Evolutionary conservation across 1,284 basidiomycete genomes (phyloP), one percentile per base, ranked within the genome.

Genomic region (Fomitiporia mediterranea): DNA sequence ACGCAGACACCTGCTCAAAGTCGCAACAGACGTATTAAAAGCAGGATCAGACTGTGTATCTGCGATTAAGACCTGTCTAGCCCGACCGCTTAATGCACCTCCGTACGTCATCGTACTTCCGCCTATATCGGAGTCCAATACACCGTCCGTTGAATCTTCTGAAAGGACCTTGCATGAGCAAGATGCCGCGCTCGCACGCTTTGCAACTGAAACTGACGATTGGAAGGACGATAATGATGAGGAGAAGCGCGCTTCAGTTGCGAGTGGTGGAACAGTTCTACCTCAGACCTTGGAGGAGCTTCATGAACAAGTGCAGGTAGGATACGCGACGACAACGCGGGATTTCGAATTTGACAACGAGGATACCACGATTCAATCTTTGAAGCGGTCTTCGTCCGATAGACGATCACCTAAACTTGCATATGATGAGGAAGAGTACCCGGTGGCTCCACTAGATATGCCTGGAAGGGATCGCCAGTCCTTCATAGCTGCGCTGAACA

Each of bases 41-140:
- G 84, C 89, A 21, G 92, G 90, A 27, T 85, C 88, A n/a, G 92
- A 95, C 62, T 95, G 93, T 68, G 86, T 92, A 30, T 80, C 84
- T 6, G 82, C 91, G 7, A 87, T 95, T 58, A 91, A 89, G 68
- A 78, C 85, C 56, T 91, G 88, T 67, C 69, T 92, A 54, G 83
- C 76, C 63, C 77, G 85, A 42, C 74, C 83, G 4, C 69, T 76
- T 13, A 78, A 79, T 39, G 83, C 84, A 61, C 74, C 76, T 32
- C 78, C 82, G 15, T 84, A 89, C 63, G 70, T 89, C 55, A 76
- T 91, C 63, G 74, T 82, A 55, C 68, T 86, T 32, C 85, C 86
- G 3, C 70, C 67, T 47, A 68, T 70, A 47, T 68, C 75, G 17
- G 74, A 71, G 30, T 64, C 73, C 27, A 67, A 71, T 30, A 65